These are phyloP conservation scores for Lactifluus echinatus DNA, from an alignment of 768 basidiomycete genomes.

Conservation along the genomic window DNA sequence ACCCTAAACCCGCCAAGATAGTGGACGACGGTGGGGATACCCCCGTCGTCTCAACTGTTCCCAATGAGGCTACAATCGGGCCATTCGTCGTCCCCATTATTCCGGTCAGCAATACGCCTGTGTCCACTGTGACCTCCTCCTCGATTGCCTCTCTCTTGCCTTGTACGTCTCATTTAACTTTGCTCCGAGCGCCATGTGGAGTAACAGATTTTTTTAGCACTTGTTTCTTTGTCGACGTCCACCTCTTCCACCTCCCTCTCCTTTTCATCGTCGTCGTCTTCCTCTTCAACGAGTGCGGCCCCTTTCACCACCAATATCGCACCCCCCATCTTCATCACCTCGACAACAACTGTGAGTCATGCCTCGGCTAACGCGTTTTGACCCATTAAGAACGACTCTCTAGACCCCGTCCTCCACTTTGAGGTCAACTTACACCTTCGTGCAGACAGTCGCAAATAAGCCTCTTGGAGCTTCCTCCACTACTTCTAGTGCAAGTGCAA, in stretches of 20 bases:
- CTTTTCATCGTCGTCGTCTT: not conserved
- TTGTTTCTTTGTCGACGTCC: not conserved
- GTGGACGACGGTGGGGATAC: not conserved
- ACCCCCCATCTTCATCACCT: not conserved
- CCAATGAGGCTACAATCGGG: not conserved
- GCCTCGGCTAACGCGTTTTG: not conserved
- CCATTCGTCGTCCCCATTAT: not conserved
- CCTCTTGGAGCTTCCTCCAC: slow-evolving; percentile 6
- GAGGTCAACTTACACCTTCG: not conserved
- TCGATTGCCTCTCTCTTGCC: not conserved
- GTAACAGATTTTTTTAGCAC: not conserved
- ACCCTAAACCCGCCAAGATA: too few relatives aligned
- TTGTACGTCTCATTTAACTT: not conserved
- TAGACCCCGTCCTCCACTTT: not conserved
- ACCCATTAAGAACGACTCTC: not conserved
- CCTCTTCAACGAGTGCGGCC: not conserved
- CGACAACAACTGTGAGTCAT: not conserved
- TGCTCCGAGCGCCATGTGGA: not conserved
- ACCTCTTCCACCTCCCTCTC: not conserved
- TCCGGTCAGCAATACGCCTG: not conserved
- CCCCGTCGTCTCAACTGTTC: not conserved
- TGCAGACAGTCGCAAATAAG: not conserved
- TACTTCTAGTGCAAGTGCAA: not conserved
- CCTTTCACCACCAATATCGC: not conserved
- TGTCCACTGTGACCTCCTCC: not conserved